Conservation (phyloP, 1,284 basidiomycete species). For the Ceratobasidium sp. region DNA sequence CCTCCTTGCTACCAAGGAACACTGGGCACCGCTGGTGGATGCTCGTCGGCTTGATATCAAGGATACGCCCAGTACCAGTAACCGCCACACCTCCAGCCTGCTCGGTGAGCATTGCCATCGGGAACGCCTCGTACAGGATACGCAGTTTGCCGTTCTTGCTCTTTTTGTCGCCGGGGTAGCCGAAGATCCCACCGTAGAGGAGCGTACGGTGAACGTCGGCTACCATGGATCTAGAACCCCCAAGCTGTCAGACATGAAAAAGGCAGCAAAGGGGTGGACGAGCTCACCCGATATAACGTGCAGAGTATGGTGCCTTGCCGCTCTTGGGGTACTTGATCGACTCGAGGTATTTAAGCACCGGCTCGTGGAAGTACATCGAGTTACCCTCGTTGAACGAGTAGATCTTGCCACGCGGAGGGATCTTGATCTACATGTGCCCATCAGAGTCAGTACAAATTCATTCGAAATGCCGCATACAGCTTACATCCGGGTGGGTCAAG, state of each 20-base stretch:
- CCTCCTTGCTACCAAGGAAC: constrained; percentile 95
- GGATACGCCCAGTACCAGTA: constrained; percentile 90
- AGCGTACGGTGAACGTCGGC: constrained; percentile 97
- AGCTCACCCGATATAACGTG: constrained; percentile 89
- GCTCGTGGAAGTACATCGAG: constrained; percentile 92
- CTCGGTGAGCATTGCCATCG: constrained; percentile 98
- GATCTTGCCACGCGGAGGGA: constrained; percentile 96
- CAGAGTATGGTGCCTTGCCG: constrained; percentile 87
- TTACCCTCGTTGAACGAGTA: constrained; percentile 99
- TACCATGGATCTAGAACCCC: constrained; percentile 84
- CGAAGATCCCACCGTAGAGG: constrained; percentile 98
- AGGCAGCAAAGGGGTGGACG: no score
- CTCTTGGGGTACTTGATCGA: constrained; percentile 91
- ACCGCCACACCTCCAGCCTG: constrained; percentile 97
- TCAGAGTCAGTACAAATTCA: background rate
- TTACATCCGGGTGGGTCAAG: constrained; percentile 94
- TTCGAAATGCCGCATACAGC: constrained; percentile 53
- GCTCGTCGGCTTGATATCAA: constrained; percentile 89
- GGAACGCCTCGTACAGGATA: constrained; percentile 97
- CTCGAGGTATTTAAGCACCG: constrained; percentile 89
- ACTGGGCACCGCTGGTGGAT: constrained; percentile 97
- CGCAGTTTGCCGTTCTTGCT: constrained; percentile 95
- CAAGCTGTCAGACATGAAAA: background rate
- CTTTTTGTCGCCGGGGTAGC: constrained; percentile 99
- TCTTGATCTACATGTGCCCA: constrained; percentile 75